These are phyloP conservation scores for Pachysandra terminalis DNA, from an alignment of 164 flowering plant genomes.

Conservation along the genomic window DNA sequence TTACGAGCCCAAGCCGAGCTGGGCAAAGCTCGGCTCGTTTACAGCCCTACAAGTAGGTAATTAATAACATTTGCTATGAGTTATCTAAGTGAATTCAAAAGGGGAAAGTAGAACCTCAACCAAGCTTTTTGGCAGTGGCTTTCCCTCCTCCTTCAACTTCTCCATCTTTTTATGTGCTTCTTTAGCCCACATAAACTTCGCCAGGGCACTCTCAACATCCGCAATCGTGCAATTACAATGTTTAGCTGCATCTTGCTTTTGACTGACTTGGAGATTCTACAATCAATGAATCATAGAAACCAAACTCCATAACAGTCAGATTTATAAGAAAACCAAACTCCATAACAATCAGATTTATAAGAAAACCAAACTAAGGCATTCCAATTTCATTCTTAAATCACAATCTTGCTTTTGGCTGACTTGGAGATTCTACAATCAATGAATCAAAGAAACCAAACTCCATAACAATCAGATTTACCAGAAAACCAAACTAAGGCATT, in stretches of 20 bases:
- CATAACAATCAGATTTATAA: no score
- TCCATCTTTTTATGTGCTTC: slow-evolving; percentile 75
- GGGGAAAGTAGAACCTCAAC: slow-evolving; percentile 51
- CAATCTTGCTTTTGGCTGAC: slow-evolving; percentile 69
- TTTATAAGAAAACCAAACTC: no score
- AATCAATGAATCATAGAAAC: no score
- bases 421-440: slow-evolving; percentile 58
- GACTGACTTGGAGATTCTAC: no score
- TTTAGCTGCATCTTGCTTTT: slow-evolving; percentile 81
- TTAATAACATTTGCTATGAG: no score
- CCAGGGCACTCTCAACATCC: slow-evolving; percentile 78
- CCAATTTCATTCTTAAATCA: no score
- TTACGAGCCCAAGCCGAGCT: no score
- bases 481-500: not conserved
- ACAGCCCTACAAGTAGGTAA: no score
- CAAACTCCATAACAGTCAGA: no score
- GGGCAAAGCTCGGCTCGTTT: no score
- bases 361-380: no score
- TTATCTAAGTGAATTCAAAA: no score
- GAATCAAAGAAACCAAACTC: slow-evolving; percentile 16
- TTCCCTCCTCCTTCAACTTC: slow-evolving; percentile 84
- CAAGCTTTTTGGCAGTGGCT: slow-evolving; percentile 77
- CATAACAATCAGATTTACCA: not conserved
- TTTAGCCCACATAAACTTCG: slow-evolving; percentile 87
- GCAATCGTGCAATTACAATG: slow-evolving; percentile 74